Evolutionary conservation across 2,329 filamentous ascomycete species (phyloP), one percentile per base, ranked within the genome.

Genomic region (Colletotrichum theobromicola): DNA sequence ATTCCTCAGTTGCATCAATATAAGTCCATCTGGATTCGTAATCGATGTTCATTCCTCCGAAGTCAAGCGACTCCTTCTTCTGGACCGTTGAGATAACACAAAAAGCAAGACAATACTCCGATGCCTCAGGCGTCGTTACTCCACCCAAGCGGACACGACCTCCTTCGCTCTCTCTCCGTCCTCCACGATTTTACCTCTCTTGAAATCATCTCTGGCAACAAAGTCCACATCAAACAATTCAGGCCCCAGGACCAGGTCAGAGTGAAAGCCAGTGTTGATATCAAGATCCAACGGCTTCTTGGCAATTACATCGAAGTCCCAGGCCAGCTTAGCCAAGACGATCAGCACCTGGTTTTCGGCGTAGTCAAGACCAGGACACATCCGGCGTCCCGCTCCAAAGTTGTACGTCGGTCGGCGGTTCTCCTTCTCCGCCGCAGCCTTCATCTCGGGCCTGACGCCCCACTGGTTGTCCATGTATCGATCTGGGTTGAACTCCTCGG

Each of bases 281-380:
- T 77, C 77, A 32, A 77, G 64, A 37, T 83, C 80, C 37, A 82
- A 67, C 28, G 70, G 64, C 21, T 71, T 70, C 18, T 76, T 76
- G 2, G 80, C 73, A 3, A 77, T 66, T 50, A 85, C 80, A 5
- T 86, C 79, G 60, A 89, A 88, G 2, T 85, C 87, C 89, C 89
- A 91, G 0, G 90, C 75, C 13, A 87, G 60, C 72, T 86, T 85
- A 2, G 86, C 79, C 58, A 85, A 79, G 4, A 80, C 80, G 2
- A 85, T 63, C 65, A 85, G 79, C 34, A 90, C 76, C 34, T 83
- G 87, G 34, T 85, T 84, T 76, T 88, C 85, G 4, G 87, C 86
- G 24, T 90, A 84, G 63, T 88, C 84, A 16, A 87, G 85, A 0
- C 88, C 88, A 2, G 84, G 83, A 74, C 88, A 90, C 34, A 86